Percentiles rank a stretch among this genome's conserved stretches.
phyloP scores from a whole-genome alignment of 257 asterid genomes.

The Ophiorrhiza pumila region DNA sequence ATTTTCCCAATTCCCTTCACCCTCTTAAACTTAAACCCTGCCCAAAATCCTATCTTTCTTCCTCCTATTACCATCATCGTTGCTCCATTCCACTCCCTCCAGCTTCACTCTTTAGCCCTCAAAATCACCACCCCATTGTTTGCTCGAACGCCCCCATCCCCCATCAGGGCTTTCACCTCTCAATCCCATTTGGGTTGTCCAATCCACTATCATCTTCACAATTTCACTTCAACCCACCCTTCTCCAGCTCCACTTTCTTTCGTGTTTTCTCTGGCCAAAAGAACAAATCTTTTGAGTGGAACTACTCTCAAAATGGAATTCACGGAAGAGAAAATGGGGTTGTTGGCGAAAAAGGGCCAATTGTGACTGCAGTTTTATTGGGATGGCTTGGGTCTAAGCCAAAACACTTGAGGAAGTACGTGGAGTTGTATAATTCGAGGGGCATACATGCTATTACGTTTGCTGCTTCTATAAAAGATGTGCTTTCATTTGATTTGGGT shows the following conservation, averaged over 20 bases:
- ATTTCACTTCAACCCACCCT: conserved; percentile 13
- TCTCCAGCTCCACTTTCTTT: conserved; percentile 28
- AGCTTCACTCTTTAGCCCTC: conserved; percentile 22
- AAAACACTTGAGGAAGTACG: conserved; percentile 70
- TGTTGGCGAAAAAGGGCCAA: conserved; percentile 32
- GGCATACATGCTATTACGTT: conserved; percentile 69
- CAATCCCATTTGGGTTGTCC: conserved; percentile 24
- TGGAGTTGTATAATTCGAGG: conserved; percentile 53
- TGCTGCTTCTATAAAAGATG: conserved; percentile 73
- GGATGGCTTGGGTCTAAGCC: conserved; percentile 87
- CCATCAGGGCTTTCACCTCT: conserved; percentile 4
- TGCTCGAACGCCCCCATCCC: conserved; percentile 1
- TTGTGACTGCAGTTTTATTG: conserved; percentile 72
- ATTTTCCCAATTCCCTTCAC: conserved; percentile 22
- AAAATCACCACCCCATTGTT: conserved; percentile 14
- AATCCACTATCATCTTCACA: conserved; percentile 10
- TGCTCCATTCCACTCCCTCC: not conserved
- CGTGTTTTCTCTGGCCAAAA: conserved; percentile 32
- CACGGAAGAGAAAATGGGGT: conserved; percentile 10
- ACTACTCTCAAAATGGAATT: conserved; percentile 24
- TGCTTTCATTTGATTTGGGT: conserved; percentile 69
- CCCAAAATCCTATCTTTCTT: conserved; percentile 15
- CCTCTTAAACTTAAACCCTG: conserved; percentile 18
- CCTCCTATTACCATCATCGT: conserved; percentile 10
- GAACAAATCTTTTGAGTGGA: conserved; percentile 37